Base-by-base conservation (phyloP, 768 basidiomycete species). In the Mrakia hoshinonis region DNA sequence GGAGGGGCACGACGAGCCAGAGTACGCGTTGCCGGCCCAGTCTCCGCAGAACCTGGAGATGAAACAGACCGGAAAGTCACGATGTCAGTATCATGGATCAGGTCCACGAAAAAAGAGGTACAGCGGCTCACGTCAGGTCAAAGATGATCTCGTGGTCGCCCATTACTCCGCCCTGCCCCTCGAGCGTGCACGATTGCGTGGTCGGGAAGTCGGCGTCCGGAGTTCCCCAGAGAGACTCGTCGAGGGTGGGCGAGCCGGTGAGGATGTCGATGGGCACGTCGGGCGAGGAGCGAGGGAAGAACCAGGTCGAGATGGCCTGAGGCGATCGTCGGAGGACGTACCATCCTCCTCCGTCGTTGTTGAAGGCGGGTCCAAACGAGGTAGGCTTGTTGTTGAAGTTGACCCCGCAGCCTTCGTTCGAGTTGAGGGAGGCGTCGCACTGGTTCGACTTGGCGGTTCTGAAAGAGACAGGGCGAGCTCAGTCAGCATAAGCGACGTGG, bases 1-100 rank as follows among this genome's bases (percentile, higher is more conserved):
- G 36, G 87, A 81, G 78, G 90, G 89, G 76, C 93, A 97, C 78
- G 88, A 91, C 79, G 89, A 85, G 20, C 85, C 86, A 0, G 48
- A 47, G 34, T 46, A 46, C 20, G 79, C 78, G 68, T 89, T 89
- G 66, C 88, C 83, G 36, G 92, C 92, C 93, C 92, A 96, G 74
- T 93, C 90, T 70, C 92, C 92, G 75, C 90, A 81, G 66, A 92
- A 81, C 20, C 91, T 91, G n/a, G n/a, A n/a, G n/a, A n/a, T n/a
- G n/a, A 43, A 60, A 61, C 13, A 49, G 38, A 38, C 7, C 4
- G 31, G 10, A 36, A 22, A 61, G 6, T 18, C 10, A 36, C 31
- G 2, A 2, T 36, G 36, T 4, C 7, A 61, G 60, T 10, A 20
- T 10, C 18, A 26, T 20, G 74, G 36, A 75, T 73, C 54, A 76